These are phyloP conservation scores for Arabidopsis lyrata DNA, from an alignment of 441 rosid species.

Conservation along the genomic window DNA sequence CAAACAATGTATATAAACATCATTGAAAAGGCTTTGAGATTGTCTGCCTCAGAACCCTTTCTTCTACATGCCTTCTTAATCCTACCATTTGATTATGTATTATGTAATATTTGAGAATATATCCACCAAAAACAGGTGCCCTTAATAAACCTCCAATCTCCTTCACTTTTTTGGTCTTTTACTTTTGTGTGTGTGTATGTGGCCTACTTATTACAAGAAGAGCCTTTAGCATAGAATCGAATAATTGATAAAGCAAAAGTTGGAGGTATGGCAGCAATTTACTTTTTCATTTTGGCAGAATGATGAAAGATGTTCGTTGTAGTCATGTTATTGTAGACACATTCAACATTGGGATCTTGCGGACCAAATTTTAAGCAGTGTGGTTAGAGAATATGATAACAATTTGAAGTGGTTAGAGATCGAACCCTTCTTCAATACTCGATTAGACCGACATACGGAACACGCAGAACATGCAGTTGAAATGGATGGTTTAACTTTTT, in stretches of 20 bases:
- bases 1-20: constrained; percentile 41
- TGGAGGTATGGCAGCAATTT: constrained; percentile 8
- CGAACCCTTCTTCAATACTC: neutral
- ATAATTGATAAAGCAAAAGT: constrained; percentile 17
- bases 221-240: constrained; percentile 1
- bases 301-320: neutral
- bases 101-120: constrained; percentile 39
- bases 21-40: constrained; percentile 33
- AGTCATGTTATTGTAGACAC: neutral
- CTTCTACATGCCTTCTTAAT: constrained; percentile 24
- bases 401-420: neutral
- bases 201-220: constrained; percentile 13
- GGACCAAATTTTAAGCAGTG: neutral
- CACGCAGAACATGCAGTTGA: neutral
- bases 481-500: neutral
- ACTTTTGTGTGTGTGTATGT: neutral
- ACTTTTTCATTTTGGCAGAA: constrained; percentile 7
- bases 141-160: constrained; percentile 4
- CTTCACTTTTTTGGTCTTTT: neutral
- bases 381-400: neutral
- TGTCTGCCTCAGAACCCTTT: constrained; percentile 6
- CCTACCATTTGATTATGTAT: constrained; percentile 11
- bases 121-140: constrained; percentile 24
- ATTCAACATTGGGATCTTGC: neutral
- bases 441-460: too few species aligned